Base-by-base conservation (phyloP, 1,139 yeast species). In the Yamadazyma oceani region DNA sequence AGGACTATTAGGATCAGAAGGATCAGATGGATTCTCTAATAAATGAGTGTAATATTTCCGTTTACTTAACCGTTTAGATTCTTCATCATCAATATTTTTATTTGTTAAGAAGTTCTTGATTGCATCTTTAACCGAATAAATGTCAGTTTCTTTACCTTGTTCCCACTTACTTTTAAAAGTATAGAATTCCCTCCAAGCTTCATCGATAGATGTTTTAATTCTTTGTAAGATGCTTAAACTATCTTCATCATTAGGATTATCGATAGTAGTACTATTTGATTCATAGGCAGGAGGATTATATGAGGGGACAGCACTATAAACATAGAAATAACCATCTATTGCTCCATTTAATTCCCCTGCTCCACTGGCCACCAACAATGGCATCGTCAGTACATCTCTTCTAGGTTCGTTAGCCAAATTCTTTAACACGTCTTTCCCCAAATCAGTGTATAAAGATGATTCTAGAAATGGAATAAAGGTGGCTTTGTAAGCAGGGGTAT, bases 401-500 rank as follows among this genome's bases (percentile, higher is more conserved):
- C 87, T 58, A 2, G 88, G 87, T 44, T 78, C 85, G 47, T 80
- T 73, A 5, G 86, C 85, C 34, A 84, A 62, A 36, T 83, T 82
- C 34, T 70, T 71, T 27, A 85, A 58, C 11, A 80, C 70, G 26
- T 78, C 80, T 38, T 71, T 74, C 33, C 81, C 84, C 31, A 85
- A 55, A 44, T 79, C 72, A 28, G 80, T 66, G 52, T 82, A 82
- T 14, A 85, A 49, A 1, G 89, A 82, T 3, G 82, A 81, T 49
- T 85, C 92, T 26, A 85, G 57, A 49, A 84, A 85, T 0, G 94
- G 94, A 6, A 85, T 85, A 22, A 80, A 74, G 75, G 77, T 76
- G 2, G 83, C 76, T 35, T 79, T 75, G 54, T 80, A 82, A 2
- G 83, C 78, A 0, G 89, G 88, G 0, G 90, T 81, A 50, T 85